phyloP scores from a whole-genome alignment of 129 eudicot genomes.

The Heracleum sosnowskyi region DNA sequence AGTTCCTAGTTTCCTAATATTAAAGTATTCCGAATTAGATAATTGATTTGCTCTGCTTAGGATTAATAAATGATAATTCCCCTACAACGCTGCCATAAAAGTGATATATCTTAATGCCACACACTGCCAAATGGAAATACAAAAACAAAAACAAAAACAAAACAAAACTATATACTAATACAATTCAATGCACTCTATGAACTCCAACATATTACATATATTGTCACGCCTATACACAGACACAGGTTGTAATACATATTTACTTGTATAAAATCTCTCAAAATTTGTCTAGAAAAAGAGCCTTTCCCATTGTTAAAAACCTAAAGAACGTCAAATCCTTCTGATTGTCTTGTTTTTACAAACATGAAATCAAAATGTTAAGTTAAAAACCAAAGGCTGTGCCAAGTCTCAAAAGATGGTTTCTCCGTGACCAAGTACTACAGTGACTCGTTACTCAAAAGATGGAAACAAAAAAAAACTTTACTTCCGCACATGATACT shows the following conservation, averaged over 20 bases:
- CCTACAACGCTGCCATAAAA: not conserved
- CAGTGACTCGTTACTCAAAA: not conserved
- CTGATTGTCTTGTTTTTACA: not conserved
- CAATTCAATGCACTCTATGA: too few species aligned
- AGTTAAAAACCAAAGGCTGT: too few species aligned
- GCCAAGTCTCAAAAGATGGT: not conserved
- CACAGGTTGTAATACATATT: not conserved
- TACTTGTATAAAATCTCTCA: not conserved
- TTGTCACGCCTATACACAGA: not conserved
- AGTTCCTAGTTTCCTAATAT: not conserved
- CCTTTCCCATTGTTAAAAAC: not conserved
- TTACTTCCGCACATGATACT: not conserved
- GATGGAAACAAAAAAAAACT: not conserved
- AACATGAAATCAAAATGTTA: too few species aligned
- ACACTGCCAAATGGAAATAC: not conserved
- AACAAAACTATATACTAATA: too few species aligned
- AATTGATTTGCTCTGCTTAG: not conserved
- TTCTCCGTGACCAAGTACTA: not conserved
- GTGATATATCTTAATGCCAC: not conserved
- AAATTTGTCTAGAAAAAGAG: not conserved
- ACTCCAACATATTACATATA: too few species aligned
- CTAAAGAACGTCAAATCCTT: too few species aligned
- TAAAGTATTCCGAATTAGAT: not conserved
- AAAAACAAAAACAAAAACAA: too few species aligned
- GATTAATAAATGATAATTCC: not conserved